A percentile compares a stretch with the other conserved stretches of the same genome.
These are phyloP conservation scores for Pisolithus orientalis DNA, from an alignment of 768 basidiomycete genomes.

Conservation along the genomic window DNA sequence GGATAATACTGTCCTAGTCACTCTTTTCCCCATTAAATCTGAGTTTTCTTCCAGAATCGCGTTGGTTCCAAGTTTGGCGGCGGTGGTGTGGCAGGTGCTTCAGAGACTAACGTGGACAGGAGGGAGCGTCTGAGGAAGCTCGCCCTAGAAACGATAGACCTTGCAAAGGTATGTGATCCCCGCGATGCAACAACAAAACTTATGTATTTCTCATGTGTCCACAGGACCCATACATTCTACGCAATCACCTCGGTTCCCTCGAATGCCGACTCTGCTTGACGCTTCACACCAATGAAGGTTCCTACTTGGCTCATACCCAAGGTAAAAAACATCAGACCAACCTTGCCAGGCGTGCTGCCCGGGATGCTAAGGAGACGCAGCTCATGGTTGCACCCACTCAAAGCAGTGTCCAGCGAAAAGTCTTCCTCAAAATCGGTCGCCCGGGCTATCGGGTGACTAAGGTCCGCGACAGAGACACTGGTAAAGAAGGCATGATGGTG, in stretches of 20 bases:
- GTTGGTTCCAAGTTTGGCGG: constrained; percentile 95
- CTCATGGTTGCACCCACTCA: constrained; percentile 83
- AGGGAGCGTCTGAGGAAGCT: constrained; percentile 92
- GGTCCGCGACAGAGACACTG: constrained; percentile 84
- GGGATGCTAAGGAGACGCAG: constrained; percentile 91
- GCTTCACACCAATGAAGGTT: constrained; percentile 98
- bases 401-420: constrained; percentile 79
- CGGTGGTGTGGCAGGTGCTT: constrained; percentile 91
- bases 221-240: constrained; percentile 95
- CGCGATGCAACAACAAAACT: not conserved
- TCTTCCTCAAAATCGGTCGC: constrained; percentile 94
- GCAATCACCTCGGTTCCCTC: constrained; percentile 96
- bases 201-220: constrained; percentile 6
- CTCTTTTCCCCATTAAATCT: not conserved
- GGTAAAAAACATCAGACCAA: constrained; percentile 99
- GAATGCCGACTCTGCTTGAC: constrained; percentile 98
- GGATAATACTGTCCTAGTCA: constrained; percentile 6
- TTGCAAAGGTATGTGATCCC: constrained; percentile 70
- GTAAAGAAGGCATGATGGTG: constrained; percentile 96
- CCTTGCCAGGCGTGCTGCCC: constrained; percentile 93
- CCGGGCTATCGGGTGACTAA: constrained; percentile 97
- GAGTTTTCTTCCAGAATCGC: constrained; percentile 60
- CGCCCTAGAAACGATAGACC: constrained; percentile 94
- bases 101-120: constrained; percentile 92
- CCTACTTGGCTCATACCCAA: constrained; percentile 97